Evolutionary conservation across 2,329 filamentous ascomycete species (phyloP).

Genomic region (Lachnum nothofagi): DNA sequence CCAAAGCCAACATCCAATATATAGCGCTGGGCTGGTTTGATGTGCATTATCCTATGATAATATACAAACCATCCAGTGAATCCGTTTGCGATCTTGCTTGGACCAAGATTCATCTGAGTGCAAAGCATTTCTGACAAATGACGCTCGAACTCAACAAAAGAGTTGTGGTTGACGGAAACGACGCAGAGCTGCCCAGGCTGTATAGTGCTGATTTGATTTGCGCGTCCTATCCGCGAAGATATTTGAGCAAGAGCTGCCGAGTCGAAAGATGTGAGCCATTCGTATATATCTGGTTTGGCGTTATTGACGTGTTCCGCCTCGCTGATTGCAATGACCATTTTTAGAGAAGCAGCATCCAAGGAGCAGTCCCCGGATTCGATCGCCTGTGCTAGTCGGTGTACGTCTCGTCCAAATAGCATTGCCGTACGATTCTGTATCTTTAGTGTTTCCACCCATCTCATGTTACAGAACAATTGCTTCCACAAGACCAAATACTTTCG

Average conservation of each 20-base stretch:
- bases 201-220: neutral
- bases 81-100: neutral
- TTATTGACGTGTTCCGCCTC: neutral
- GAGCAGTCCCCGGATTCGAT: neutral
- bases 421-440: neutral
- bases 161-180: neutral
- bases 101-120: neutral
- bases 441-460: neutral
- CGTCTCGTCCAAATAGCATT: neutral
- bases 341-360: neutral
- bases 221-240: neutral
- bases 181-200: neutral
- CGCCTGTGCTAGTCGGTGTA: neutral
- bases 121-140: neutral
- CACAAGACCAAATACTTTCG: neutral
- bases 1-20: neutral
- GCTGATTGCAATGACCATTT: neutral
- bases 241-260: neutral
- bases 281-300: neutral
- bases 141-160: neutral
- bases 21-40: neutral
- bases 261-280: neutral
- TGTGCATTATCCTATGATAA: neutral
- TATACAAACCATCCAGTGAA: neutral
- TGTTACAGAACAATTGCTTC: neutral